Percentiles rank a stretch among this genome's conserved stretches.
phyloP scores from a whole-genome alignment of 2,329 filamentous ascomycete genomes.

The Fusarium sp. region DNA sequence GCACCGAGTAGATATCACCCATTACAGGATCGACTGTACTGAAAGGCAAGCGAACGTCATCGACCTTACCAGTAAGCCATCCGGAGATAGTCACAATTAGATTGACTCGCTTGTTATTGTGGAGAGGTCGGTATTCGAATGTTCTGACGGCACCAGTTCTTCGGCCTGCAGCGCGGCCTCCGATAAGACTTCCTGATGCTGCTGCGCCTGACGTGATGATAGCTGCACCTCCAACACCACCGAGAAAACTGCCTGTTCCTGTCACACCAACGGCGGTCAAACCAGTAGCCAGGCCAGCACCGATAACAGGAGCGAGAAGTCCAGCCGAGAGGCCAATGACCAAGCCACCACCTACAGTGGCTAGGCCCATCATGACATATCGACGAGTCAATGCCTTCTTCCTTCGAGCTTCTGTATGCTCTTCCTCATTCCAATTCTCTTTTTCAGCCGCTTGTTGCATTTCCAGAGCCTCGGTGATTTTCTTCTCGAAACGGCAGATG shows the following conservation, averaged over 20 bases:
- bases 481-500: slow-evolving; percentile 96
- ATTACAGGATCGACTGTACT: slow-evolving; percentile 97
- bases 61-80: slow-evolving; percentile 98
- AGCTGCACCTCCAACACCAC: slow-evolving; percentile 90
- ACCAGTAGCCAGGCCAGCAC: slow-evolving; percentile 90
- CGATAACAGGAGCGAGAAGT: slow-evolving; percentile 90
- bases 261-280: slow-evolving; percentile 95
- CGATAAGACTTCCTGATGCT: slow-evolving; percentile 87
- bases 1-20: slow-evolving; percentile 96
- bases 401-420: slow-evolving; percentile 87
- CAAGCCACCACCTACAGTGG: slow-evolving; percentile 92
- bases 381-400: slow-evolving; percentile 84
- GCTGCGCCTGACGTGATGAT: slow-evolving; percentile 92
- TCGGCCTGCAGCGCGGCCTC: slow-evolving; percentile 83
- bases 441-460: slow-evolving; percentile 96
- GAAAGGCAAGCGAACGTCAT: slow-evolving; percentile 94
- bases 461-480: slow-evolving; percentile 94
- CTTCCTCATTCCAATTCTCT: slow-evolving; percentile 97
- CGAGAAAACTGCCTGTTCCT: slow-evolving; percentile 88
- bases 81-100: slow-evolving; percentile 94
- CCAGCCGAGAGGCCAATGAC: slow-evolving; percentile 96
- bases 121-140: slow-evolving; percentile 94
- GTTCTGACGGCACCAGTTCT: slow-evolving; percentile 93
- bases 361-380: slow-evolving; percentile 95
- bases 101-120: slow-evolving; percentile 98